A percentile compares a stretch with the other conserved stretches of the same genome.
Conservation (phyloP, 257 asterid genomes). For the Phtheirospermum japonicum region DNA sequence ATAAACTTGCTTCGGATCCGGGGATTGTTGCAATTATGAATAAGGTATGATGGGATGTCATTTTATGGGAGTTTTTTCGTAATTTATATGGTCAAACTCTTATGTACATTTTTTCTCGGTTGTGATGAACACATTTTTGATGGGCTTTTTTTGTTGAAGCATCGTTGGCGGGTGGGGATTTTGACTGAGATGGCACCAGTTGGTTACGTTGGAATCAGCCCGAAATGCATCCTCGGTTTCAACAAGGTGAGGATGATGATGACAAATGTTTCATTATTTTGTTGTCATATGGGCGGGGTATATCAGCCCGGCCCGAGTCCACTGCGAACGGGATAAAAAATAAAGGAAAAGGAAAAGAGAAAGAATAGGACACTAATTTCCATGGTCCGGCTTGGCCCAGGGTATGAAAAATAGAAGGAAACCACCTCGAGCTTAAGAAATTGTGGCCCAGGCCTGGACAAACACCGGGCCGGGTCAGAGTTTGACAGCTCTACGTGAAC, state of each 20-base stretch:
- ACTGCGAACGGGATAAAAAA: too few species aligned
- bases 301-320: too few species aligned
- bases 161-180: constrained; percentile 90
- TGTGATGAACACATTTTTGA: constrained; percentile 29
- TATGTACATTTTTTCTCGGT: constrained; percentile 14
- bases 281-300: too few species aligned
- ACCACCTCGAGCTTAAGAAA: too few species aligned
- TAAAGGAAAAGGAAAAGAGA: too few species aligned
- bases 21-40: constrained; percentile 95
- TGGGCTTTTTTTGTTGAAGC: constrained; percentile 48
- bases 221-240: constrained; percentile 86
- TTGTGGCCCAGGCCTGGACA: too few species aligned
- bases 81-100: constrained; percentile 18
- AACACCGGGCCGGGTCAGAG: too few species aligned
- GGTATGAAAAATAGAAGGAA: too few species aligned
- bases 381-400: too few species aligned
- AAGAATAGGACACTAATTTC: too few species aligned
- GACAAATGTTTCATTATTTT: constrained; percentile 8
- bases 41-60: constrained; percentile 49
- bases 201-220: constrained; percentile 91
- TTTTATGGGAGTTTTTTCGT: constrained; percentile 14
- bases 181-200: constrained; percentile 96
- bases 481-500: too few species aligned
- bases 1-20: constrained; percentile 93
- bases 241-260: constrained; percentile 61